These are phyloP conservation scores for Chiua sp. DNA, from an alignment of 1,284 basidiomycete genomes.

Conservation along the genomic window DNA sequence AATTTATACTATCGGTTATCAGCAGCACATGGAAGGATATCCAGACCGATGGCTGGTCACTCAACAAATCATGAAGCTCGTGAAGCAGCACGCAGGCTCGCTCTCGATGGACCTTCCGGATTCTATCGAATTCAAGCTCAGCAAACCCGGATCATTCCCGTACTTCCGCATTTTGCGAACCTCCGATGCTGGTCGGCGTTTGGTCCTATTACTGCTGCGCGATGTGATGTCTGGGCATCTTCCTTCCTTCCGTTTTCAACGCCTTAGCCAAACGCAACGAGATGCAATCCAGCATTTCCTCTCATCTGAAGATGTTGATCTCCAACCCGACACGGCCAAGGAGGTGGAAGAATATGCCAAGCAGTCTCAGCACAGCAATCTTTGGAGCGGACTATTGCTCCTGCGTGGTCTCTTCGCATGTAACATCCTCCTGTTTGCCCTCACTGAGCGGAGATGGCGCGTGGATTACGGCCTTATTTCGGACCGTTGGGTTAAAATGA, in stretches of 20 bases:
- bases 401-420: neutral
- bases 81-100: conserved; percentile 13
- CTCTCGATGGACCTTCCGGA: conserved; percentile 9
- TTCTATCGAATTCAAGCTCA: conserved; percentile 7
- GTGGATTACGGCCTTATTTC: neutral
- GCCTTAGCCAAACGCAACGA: too few species aligned
- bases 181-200: neutral
- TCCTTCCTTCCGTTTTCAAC: neutral
- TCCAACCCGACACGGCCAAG: neutral
- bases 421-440: neutral
- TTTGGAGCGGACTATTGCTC: neutral
- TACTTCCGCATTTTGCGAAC: neutral
- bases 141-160: neutral
- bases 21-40: conserved; percentile 43
- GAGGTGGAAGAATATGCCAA: neutral
- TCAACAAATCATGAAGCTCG: conserved; percentile 31
- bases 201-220: neutral
- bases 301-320: too few species aligned
- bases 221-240: neutral
- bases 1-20: conserved; percentile 45
- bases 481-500: too few species aligned
- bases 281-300: too few species aligned
- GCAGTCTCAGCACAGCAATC: neutral
- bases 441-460: neutral
- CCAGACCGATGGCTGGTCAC: conserved; percentile 44